Evolutionary conservation across 805 yeast genomes (phyloP).

Genomic region (Blastobotrys parvus): DNA sequence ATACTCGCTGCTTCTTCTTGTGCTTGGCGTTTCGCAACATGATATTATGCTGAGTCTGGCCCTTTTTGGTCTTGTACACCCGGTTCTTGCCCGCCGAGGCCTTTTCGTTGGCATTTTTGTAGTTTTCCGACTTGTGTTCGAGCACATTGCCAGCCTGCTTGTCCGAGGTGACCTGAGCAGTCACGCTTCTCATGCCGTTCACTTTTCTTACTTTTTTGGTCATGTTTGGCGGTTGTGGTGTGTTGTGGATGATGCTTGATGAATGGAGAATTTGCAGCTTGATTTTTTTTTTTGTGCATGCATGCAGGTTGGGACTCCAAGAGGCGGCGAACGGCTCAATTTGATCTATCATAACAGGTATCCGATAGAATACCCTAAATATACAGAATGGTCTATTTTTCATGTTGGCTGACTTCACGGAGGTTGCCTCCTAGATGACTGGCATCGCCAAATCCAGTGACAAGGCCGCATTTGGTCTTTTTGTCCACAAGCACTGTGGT

Average conservation of each 20-base stretch:
- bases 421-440: conserved; percentile 31
- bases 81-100: conserved; percentile 7
- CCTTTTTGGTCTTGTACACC: conserved; percentile 9
- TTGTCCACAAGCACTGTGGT: conserved; percentile 54
- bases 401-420: background rate
- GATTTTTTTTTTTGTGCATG: background rate
- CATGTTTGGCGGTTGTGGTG: conserved; percentile 2
- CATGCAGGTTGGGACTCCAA: background rate
- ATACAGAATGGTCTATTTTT: background rate
- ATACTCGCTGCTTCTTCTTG: conserved; percentile 29
- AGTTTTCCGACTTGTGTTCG: conserved; percentile 9
- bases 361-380: background rate
- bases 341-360: too few species aligned
- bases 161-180: conserved; percentile 28
- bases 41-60: conserved; percentile 3
- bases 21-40: conserved; percentile 7
- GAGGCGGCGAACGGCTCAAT: background rate
- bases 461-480: conserved; percentile 32
- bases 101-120: conserved; percentile 10
- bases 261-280: background rate
- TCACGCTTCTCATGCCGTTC: conserved; percentile 21
- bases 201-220: conserved; percentile 7
- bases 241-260: background rate
- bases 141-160: conserved; percentile 19
- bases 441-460: conserved; percentile 56